A percentile compares a stretch with the other conserved stretches of the same genome.
These are phyloP conservation scores for Trichomonas vaginalis DNA, from an alignment of 208 protist genomes.

Conservation along the genomic window DNA sequence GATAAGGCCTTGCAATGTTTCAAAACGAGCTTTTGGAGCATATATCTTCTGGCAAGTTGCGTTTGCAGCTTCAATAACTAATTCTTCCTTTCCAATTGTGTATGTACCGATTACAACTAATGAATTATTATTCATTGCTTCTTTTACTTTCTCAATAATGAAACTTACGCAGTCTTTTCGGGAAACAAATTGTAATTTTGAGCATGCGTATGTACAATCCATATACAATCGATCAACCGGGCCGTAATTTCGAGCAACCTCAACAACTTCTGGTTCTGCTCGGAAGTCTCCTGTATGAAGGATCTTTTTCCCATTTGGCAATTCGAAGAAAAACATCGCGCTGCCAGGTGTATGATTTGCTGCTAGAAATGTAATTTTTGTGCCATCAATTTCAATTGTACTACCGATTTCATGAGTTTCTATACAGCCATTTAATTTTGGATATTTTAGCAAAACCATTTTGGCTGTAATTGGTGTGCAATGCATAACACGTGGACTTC, in stretches of 20 bases:
- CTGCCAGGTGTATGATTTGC: slow-evolving; percentile 7
- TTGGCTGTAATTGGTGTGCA: background rate
- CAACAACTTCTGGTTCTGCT: background rate
- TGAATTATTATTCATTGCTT: background rate
- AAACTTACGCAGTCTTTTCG: background rate
- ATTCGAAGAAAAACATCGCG: background rate
- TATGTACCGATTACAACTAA: background rate
- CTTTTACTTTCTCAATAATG: background rate
- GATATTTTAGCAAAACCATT: slow-evolving; percentile 4
- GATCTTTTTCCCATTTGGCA: background rate
- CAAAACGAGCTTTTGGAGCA: background rate
- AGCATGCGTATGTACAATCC: background rate
- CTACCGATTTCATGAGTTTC: background rate
- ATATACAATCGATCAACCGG: background rate
- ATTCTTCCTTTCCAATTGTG: background rate
- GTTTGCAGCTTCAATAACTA: background rate
- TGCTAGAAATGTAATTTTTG: background rate
- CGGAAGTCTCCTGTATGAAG: background rate
- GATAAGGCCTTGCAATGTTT: background rate
- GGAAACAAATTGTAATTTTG: background rate
- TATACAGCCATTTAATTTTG: background rate
- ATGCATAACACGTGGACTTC: background rate
- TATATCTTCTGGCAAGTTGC: background rate
- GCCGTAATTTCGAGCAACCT: background rate
- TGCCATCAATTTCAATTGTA: background rate